Evolutionary conservation across 176 grass and related monocot species (phyloP).

Genomic region (Cenchrus fungigraminus): DNA sequence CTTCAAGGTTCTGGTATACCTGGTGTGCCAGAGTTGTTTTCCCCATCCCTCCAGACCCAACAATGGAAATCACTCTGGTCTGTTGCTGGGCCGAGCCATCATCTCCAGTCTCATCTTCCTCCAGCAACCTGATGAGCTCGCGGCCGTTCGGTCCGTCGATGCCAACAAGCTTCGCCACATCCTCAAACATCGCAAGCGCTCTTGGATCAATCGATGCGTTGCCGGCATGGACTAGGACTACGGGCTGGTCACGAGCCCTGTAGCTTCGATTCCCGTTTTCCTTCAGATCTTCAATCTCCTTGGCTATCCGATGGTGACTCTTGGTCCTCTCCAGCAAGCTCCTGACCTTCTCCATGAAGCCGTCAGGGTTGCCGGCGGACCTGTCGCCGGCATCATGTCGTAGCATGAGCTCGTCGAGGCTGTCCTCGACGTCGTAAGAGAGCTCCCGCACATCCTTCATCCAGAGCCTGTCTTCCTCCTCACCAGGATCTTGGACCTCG

Average conservation of each 20-base stretch:
- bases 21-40: background rate
- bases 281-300: background rate
- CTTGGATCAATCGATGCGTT: background rate
- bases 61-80: background rate
- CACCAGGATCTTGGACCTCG: background rate
- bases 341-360: background rate
- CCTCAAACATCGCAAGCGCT: background rate
- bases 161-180: background rate
- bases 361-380: background rate
- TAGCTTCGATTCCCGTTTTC: background rate
- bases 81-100: background rate
- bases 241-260: background rate
- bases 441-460: background rate
- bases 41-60: background rate
- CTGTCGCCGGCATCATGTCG: background rate
- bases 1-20: background rate
- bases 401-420: background rate
- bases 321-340: conserved; percentile 7
- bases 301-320: background rate
- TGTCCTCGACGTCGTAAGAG: background rate
- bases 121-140: background rate
- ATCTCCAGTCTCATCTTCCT: background rate
- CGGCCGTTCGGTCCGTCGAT: background rate
- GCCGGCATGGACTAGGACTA: background rate
- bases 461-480: conserved; percentile 1